Conservation (phyloP, 768 basidiomycete species). For the Mycena crocata region DNA sequence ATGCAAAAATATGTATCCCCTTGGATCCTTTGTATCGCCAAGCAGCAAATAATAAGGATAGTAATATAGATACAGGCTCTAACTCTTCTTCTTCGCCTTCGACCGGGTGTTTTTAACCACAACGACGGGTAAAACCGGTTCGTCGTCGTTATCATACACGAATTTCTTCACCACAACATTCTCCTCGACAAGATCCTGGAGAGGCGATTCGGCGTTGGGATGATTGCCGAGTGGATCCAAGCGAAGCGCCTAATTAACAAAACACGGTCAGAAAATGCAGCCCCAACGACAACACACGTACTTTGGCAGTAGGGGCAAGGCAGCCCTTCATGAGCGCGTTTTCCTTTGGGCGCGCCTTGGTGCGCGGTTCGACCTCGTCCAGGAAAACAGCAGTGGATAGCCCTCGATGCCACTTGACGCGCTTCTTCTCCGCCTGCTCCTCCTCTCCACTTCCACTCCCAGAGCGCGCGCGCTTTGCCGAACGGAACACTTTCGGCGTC, state of each 20-base stretch:
- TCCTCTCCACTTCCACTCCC: conserved; percentile 47
- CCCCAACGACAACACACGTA: conserved; percentile 39
- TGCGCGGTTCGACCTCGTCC: conserved; percentile 70
- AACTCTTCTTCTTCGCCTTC: conserved; percentile 59
- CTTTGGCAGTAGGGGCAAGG: conserved; percentile 76
- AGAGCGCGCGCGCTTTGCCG: conserved; percentile 53
- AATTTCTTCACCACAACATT: conserved; percentile 81
- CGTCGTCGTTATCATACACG: conserved; percentile 85
- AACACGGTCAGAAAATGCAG: conserved; percentile 21
- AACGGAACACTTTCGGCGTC: conserved; percentile 63
- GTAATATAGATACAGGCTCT: conserved; percentile 27
- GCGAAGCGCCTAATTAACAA: conserved; percentile 58
- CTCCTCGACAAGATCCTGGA: conserved; percentile 69
- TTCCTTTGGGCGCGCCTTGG: conserved; percentile 56
- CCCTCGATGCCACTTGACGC: conserved; percentile 84
- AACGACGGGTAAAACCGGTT: conserved; percentile 39
- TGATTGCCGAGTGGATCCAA: conserved; percentile 83
- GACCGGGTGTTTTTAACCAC: conserved; percentile 67
- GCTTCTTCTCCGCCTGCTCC: conserved; percentile 53
- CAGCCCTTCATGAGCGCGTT: conserved; percentile 68
- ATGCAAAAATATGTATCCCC: conserved; percentile 4
- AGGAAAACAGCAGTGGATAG: conserved; percentile 71
- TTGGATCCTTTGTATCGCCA: not conserved
- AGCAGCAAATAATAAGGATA: conserved; percentile 5
- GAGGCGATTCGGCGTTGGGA: conserved; percentile 64